phyloP scores from a whole-genome alignment of 805 yeast genomes.

The Candida succiphila region DNA sequence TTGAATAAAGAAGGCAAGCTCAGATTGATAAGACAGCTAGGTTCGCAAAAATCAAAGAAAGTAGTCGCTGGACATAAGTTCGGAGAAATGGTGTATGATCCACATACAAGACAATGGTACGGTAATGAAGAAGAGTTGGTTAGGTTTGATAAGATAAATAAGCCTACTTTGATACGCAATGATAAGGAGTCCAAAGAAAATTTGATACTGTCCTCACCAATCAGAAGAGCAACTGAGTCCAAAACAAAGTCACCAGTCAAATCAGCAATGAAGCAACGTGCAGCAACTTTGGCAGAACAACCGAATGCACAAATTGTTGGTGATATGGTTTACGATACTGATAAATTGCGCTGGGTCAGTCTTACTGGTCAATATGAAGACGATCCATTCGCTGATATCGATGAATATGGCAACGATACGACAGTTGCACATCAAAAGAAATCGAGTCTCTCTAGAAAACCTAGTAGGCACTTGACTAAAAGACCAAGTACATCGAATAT shows the following conservation, averaged over 20 bases:
- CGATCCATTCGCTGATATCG: slow-evolving; percentile 37
- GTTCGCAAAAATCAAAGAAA: slow-evolving; percentile 14
- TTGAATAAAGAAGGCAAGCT: slow-evolving; percentile 22
- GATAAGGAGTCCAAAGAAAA: not conserved
- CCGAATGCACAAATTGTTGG: slow-evolving; percentile 34
- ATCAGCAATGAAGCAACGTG: slow-evolving; percentile 8
- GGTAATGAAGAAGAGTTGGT: slow-evolving; percentile 52
- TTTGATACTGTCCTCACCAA: not conserved
- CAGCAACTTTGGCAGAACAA: not conserved
- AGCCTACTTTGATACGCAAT: slow-evolving; percentile 26
- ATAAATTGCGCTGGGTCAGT: slow-evolving; percentile 50
- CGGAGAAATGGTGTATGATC: slow-evolving; percentile 44
- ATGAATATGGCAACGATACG: not conserved
- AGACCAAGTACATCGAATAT: not conserved
- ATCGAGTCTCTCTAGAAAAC: too few species aligned
- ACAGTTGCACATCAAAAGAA: not conserved
- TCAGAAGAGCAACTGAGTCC: slow-evolving; percentile 2
- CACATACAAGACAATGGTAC: slow-evolving; percentile 45
- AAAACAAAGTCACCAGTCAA: not conserved
- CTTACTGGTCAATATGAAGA: slow-evolving; percentile 29
- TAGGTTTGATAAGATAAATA: slow-evolving; percentile 34
- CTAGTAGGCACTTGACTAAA: too few species aligned
- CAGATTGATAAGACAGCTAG: slow-evolving; percentile 18
- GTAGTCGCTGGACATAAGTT: slow-evolving; percentile 20
- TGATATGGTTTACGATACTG: slow-evolving; percentile 52